These are phyloP conservation scores for Rhododendron mucronatum DNA, from an alignment of 148 eudicot genomes.

Conservation along the genomic window DNA sequence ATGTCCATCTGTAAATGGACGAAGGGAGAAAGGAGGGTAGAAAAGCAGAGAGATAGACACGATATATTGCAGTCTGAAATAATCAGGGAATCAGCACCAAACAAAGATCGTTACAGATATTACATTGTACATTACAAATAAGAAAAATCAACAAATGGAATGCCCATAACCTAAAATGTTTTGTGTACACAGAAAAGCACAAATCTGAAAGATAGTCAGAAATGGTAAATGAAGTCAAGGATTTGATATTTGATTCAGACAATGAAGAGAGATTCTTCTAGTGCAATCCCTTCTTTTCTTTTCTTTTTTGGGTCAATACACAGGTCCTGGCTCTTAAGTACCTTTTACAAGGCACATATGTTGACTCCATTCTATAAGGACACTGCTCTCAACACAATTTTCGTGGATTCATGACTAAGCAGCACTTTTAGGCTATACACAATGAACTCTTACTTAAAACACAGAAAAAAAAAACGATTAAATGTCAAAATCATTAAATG, in stretches of 20 bases:
- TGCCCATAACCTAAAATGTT: background rate
- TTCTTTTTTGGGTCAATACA: background rate
- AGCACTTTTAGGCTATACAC: background rate
- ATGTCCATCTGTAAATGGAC: background rate
- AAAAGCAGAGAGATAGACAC: background rate
- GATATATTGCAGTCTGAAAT: background rate
- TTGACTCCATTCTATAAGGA: background rate
- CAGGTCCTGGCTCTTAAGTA: background rate
- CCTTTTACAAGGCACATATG: background rate
- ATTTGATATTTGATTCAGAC: background rate
- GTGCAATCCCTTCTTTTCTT: background rate
- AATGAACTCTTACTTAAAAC: background rate
- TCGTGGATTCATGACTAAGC: background rate
- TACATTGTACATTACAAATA: background rate
- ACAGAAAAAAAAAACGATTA: background rate
- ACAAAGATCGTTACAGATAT: background rate
- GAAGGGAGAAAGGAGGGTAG: background rate
- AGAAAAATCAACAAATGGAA: too few relatives aligned
- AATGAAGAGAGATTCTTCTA: background rate
- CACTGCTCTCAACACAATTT: background rate
- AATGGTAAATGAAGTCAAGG: background rate
- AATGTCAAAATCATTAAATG: background rate
- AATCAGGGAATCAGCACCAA: background rate
- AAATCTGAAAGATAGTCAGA: background rate
- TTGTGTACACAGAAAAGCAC: background rate